Evolutionary conservation across 164 flowering plant genomes (phyloP).

Genomic region (Kalanchoe fedtschenkoi): DNA sequence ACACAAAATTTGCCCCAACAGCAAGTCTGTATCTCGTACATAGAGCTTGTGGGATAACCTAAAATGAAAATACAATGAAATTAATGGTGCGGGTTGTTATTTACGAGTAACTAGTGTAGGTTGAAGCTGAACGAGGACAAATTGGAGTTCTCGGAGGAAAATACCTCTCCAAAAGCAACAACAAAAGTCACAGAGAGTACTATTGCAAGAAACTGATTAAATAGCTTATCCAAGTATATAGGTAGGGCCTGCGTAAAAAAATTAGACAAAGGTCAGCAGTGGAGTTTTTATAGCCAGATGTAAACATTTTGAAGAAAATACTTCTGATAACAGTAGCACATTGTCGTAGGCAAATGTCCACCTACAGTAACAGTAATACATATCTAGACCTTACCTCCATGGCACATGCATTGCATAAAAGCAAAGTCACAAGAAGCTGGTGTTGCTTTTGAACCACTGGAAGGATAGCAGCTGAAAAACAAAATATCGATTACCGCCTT

Average conservation of each 20-base stretch:
- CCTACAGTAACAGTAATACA: not conserved
- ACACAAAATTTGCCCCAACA: conserved; percentile 85
- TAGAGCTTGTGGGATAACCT: conserved; percentile 96
- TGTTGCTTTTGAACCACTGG: conserved; percentile 97
- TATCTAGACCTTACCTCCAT: conserved; percentile 66
- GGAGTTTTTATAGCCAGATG: not conserved
- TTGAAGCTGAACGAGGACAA: conserved; percentile 2
- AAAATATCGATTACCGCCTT: not conserved
- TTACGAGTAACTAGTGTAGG: not conserved
- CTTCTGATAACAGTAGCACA: not conserved
- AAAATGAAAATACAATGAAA: conserved; percentile 7
- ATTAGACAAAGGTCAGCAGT: not conserved
- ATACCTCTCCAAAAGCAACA: conserved; percentile 91
- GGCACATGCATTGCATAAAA: conserved; percentile 84
- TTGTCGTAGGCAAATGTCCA: not conserved
- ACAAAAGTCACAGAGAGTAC: conserved; percentile 94
- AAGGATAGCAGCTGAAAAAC: conserved; percentile 61
- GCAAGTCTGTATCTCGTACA: conserved; percentile 96
- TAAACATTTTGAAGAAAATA: not conserved
- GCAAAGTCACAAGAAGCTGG: conserved; percentile 90
- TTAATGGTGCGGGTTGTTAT: not conserved
- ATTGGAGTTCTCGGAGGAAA: not conserved
- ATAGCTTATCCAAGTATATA: conserved; percentile 71
- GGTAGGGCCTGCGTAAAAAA: conserved; percentile 89
- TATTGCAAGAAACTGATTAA: conserved; percentile 81